phyloP scores from a whole-genome alignment of 2,329 filamentous ascomycete genomes.

The Mycosphaerella arachidis region DNA sequence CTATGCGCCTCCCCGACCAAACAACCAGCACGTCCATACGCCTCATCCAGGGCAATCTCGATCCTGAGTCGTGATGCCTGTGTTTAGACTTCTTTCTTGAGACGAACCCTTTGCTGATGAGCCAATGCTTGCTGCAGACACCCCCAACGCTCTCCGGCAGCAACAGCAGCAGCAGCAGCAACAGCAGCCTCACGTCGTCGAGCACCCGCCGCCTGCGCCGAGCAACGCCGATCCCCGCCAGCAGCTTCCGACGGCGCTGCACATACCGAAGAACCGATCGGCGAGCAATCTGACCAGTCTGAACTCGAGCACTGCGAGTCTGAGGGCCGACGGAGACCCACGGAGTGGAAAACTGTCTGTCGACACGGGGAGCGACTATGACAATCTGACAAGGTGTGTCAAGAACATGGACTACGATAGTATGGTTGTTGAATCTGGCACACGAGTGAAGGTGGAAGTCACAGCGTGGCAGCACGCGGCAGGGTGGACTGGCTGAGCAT shows the following conservation, averaged over 20 bases:
- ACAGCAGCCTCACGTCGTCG: not conserved
- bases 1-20: conserved; percentile 43
- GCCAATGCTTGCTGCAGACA: conserved; percentile 11
- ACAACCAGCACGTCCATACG: conserved; percentile 54
- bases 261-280: conserved; percentile 48
- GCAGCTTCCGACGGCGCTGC: conserved; percentile 19
- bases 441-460: not conserved
- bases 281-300: conserved; percentile 45
- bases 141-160: conserved; percentile 1
- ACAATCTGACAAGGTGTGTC: conserved; percentile 69
- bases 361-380: conserved; percentile 65
- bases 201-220: not conserved
- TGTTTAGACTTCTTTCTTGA: not conserved
- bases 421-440: not conserved
- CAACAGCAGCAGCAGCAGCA: not conserved
- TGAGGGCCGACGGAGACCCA: conserved; percentile 45
- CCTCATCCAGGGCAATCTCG: not conserved
- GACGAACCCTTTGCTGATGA: conserved; percentile 3
- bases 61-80: not conserved
- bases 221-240: conserved; percentile 1
- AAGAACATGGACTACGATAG: not conserved
- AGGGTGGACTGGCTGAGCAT: not conserved
- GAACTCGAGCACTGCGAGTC: conserved; percentile 31
- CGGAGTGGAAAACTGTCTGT: conserved; percentile 65
- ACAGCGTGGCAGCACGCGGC: not conserved